Base-by-base conservation (phyloP, 1,139 yeast genomes). In the Blastobotrys ciferrii region DNA sequence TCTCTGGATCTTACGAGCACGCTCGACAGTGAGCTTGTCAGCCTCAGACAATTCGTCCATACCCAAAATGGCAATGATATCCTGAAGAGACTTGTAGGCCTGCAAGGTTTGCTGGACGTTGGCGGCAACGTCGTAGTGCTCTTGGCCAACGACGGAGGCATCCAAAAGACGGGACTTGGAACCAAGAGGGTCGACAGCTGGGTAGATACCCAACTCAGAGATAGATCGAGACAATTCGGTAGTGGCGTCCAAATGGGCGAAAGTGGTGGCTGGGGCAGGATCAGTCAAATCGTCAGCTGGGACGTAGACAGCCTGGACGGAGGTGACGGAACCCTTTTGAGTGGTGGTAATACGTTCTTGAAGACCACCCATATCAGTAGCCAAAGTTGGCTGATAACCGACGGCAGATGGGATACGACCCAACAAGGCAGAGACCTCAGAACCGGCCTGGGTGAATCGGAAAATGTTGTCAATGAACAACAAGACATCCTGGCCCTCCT, bases 401-500 rank as follows among this genome's bases (percentile, higher is more conserved):
- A 92, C 98, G 67, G 98, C 98, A 62, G 98, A 92, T 74, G 98
- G 98, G 75, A 92, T 92, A 87, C 98, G 97, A 80, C 98, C 98
- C 74, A 92, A 82, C 79, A 92, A 83, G 64, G 98, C 98, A 74
- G 98, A 91, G 74, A 92, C 98, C 81, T 92, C 98, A 62, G 98
- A 92, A 88, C 98, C 98, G 73, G 98, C 98, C 84, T 92, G 98
- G 75, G 98, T 92, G 84, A 92, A 92, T 82, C 98, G 91, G 95
- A 92, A 92, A 87, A 92, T 92, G 91, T 92, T 92, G 82, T 92
- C 98, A 72, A 92, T 87, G 83, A 92, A 92, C 74, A 92, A 84
- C 84, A 92, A 83, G 77, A 92, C 98, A 86, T 92, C 98, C 81
- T 92, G 98, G 76, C 98, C 98, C 80, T 92, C 98, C 78, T 87